These are phyloP conservation scores for Hypomyces rosellus DNA, from an alignment of 2,329 filamentous ascomycete genomes.

Conservation along the genomic window DNA sequence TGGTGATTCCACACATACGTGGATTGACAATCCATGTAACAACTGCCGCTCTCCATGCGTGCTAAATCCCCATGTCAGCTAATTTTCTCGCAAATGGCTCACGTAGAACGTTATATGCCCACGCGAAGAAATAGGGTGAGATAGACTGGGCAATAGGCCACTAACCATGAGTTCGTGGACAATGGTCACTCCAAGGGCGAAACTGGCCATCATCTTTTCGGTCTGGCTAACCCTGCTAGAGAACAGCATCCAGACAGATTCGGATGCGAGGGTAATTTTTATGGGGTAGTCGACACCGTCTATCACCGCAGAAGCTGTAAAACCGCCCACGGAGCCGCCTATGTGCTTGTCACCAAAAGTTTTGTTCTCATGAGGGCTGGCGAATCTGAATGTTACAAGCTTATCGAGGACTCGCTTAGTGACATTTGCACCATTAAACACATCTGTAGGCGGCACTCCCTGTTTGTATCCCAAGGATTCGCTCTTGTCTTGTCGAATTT, in stretches of 20 bases:
- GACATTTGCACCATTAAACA: not conserved
- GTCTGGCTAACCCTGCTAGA: conserved; percentile 16
- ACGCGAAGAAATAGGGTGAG: too few species aligned
- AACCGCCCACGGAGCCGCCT: not conserved
- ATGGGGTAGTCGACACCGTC: not conserved
- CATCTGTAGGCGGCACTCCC: not conserved
- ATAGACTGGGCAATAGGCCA: not conserved
- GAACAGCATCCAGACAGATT: conserved; percentile 21
- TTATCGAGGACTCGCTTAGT: not conserved
- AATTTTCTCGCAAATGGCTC: not conserved
- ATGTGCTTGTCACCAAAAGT: not conserved
- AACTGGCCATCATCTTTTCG: conserved; percentile 21
- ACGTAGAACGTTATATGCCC: too few species aligned
- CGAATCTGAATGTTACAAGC: not conserved
- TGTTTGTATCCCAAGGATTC: not conserved
- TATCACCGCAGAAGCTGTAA: not conserved
- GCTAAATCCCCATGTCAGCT: conserved; percentile 10
- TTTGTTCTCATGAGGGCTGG: conserved; percentile 1
- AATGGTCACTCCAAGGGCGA: conserved; percentile 17
- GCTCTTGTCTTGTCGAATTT: not conserved
- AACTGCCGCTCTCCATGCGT: conserved; percentile 12
- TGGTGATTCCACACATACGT: conserved; percentile 11
- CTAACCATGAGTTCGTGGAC: conserved; percentile 25
- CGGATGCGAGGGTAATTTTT: conserved; percentile 12
- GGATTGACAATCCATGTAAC: conserved; percentile 16